phyloP scores from a whole-genome alignment of 2,329 filamentous ascomycete species.

The Diaporthe citrichinensis region DNA sequence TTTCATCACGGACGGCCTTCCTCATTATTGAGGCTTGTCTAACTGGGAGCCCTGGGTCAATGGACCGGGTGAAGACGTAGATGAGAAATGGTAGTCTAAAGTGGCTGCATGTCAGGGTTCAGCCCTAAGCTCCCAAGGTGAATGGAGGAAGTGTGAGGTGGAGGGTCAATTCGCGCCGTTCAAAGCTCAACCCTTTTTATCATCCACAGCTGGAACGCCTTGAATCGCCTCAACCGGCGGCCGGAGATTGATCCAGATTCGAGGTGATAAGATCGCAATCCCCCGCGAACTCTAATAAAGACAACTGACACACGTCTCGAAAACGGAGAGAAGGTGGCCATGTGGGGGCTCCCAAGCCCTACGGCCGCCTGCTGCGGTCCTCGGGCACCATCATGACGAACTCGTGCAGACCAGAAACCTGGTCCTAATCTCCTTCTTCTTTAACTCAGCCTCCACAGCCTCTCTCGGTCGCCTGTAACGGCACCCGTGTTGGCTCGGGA shows the following conservation, averaged over 20 bases:
- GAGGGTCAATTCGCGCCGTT: neutral
- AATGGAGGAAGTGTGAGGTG: neutral
- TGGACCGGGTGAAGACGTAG: neutral
- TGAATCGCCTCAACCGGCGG: neutral
- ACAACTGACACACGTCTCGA: neutral
- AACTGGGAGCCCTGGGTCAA: neutral
- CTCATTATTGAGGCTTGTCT: neutral
- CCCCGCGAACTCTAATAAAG: neutral
- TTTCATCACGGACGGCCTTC: neutral
- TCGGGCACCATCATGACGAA: neutral
- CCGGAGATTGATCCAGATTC: neutral
- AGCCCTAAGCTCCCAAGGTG: neutral
- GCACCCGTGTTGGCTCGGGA: conserved; percentile 17
- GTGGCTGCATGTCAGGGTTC: neutral
- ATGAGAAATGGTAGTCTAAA: neutral
- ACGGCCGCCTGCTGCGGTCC: neutral
- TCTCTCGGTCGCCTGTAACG: conserved; percentile 9
- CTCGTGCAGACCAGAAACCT: neutral
- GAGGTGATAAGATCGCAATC: neutral
- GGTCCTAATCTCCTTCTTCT: neutral
- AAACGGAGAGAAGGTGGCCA: neutral
- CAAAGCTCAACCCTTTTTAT: too few relatives aligned
- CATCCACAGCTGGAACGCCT: neutral
- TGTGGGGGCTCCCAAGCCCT: neutral
- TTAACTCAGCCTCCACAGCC: conserved; percentile 26